phyloP scores from a whole-genome alignment of 768 basidiomycete species.

The Trametes cinnabarina region DNA sequence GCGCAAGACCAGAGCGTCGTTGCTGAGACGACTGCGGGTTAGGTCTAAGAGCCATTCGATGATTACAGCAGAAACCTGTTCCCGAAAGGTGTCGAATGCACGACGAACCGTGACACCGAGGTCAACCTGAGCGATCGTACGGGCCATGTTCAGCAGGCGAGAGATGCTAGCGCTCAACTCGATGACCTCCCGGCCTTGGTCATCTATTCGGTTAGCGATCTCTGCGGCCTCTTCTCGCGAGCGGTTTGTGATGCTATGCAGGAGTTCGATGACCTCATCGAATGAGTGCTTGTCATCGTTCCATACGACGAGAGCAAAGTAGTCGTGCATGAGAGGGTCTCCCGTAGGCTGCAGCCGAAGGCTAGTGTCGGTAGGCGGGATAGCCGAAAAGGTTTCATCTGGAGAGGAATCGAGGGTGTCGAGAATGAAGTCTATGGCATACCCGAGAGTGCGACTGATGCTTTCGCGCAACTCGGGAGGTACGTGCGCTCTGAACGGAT shows the following conservation, averaged over 20 bases:
- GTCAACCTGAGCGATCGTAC: conserved; percentile 81
- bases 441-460: conserved; percentile 70
- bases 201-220: conserved; percentile 64
- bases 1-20: conserved; percentile 64
- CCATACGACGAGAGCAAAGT: conserved; percentile 85
- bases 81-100: conserved; percentile 84
- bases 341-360: conserved; percentile 71
- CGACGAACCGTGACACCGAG: conserved; percentile 87
- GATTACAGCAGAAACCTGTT: conserved; percentile 78
- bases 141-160: conserved; percentile 72
- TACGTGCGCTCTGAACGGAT: conserved; percentile 52
- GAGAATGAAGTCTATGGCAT: conserved; percentile 79
- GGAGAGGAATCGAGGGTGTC: conserved; percentile 82
- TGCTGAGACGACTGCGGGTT: conserved; percentile 65
- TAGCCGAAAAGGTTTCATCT: conserved; percentile 59
- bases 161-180: conserved; percentile 60
- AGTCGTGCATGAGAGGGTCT: conserved; percentile 77
- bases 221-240: conserved; percentile 56
- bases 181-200: conserved; percentile 78
- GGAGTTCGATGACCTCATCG: conserved; percentile 77
- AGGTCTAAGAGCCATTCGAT: conserved; percentile 86
- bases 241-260: conserved; percentile 54
- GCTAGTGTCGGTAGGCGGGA: conserved; percentile 61
- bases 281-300: conserved; percentile 97
- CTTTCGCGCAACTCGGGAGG: conserved; percentile 71